Evolutionary conservation across 139 green algal genomes (phyloP).

Genomic region (Chlamydomonas eustigma): DNA sequence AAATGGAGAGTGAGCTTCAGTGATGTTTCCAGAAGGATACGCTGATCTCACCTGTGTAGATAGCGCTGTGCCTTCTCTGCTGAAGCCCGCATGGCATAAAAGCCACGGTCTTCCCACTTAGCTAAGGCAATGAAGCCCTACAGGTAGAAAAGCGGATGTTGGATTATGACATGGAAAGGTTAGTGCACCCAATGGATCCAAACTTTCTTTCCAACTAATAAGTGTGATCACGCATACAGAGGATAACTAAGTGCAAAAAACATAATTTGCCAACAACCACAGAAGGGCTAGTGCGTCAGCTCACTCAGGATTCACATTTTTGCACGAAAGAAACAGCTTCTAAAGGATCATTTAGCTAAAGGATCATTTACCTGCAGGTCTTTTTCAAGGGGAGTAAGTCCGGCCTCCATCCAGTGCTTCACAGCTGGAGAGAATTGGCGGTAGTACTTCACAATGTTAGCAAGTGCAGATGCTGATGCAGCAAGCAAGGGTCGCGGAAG

Average conservation of each 20-base stretch:
- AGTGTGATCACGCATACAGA: no score
- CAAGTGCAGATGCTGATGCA: not conserved
- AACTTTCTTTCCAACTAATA: no score
- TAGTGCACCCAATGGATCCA: no score
- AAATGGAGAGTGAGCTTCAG: no score
- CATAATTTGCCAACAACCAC: no score
- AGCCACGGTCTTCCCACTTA: conserved; percentile 97
- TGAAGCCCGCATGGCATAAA: conserved; percentile 75
- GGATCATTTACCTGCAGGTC: conserved; percentile 62
- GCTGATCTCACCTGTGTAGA: conserved; percentile 58
- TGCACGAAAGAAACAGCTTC: no score
- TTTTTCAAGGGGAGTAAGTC: conserved; percentile 69
- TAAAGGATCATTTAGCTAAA: no score
- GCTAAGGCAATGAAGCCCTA: conserved; percentile 90
- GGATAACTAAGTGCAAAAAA: no score
- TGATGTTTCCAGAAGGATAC: not conserved
- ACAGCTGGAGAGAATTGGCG: conserved; percentile 67
- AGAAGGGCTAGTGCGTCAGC: no score
- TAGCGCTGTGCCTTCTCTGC: conserved; percentile 85
- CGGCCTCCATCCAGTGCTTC: conserved; percentile 38
- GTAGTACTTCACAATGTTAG: conserved; percentile 69
- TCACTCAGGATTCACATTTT: no score
- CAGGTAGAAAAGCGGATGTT: no score
- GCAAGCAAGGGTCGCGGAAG: not conserved
- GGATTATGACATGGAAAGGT: no score